phyloP scores from a whole-genome alignment of 2,329 filamentous ascomycete species.

The Monosporascus sp. region DNA sequence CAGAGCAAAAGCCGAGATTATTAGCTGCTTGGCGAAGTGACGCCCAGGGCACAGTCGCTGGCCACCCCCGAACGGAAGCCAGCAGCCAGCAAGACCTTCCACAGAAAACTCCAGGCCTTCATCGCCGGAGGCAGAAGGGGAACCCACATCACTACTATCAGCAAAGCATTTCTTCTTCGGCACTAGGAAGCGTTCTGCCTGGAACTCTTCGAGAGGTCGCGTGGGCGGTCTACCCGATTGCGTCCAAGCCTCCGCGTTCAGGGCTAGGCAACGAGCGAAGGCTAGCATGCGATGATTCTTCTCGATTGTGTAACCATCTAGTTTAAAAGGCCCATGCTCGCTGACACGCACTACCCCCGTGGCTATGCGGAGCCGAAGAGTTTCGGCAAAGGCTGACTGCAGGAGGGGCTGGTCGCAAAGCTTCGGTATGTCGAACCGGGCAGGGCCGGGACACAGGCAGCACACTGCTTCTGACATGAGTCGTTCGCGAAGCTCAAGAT shows the following conservation, averaged over 20 bases:
- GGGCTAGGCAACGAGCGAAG: conserved; percentile 1
- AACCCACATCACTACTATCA: too few species aligned
- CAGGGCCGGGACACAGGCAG: background rate
- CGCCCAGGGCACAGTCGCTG: conserved; percentile 14
- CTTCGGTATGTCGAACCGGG: conserved; percentile 1
- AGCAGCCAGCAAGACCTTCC: conserved; percentile 8
- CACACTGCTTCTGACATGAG: conserved; percentile 4
- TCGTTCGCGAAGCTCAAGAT: conserved; percentile 2
- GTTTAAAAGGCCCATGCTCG: conserved; percentile 4
- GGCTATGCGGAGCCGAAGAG: conserved; percentile 11
- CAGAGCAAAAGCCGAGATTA: too few species aligned
- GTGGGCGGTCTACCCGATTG: conserved; percentile 1
- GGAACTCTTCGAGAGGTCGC: conserved; percentile 6
- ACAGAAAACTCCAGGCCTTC: too few species aligned
- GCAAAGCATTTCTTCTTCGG: background rate
- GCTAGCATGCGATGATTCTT: conserved; percentile 4
- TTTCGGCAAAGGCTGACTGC: conserved; percentile 12
- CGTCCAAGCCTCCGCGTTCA: conserved; percentile 3
- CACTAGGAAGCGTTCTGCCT: conserved; percentile 10
- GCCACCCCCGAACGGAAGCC: conserved; percentile 13
- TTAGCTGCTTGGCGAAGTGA: conserved; percentile 10
- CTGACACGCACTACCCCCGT: conserved; percentile 7
- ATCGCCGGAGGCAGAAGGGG: too few species aligned
- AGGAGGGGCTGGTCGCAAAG: conserved; percentile 8
- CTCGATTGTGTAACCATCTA: conserved; percentile 6